Base-by-base conservation (phyloP, 2,329 filamentous ascomycete species). In the Purpureocillium lavendulum region DNA sequence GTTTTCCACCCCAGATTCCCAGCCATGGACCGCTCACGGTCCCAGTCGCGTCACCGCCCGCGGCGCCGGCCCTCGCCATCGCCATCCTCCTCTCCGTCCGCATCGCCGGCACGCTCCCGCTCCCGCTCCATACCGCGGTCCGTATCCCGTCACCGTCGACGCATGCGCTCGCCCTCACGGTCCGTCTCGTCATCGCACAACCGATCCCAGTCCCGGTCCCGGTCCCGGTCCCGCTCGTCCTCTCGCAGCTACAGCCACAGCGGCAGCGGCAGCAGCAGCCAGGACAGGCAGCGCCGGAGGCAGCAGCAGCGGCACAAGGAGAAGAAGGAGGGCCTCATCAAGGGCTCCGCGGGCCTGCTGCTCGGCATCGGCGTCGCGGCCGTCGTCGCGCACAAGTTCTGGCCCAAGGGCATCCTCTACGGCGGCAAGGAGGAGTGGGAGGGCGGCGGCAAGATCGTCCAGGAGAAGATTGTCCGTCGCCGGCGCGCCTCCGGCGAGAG, bases 341-440 rank as follows among this genome's bases (percentile, higher is more conserved):
- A 61, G 42, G 55, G 51, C 13, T 54, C 59, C 0, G 53, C 57
- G 12, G 45, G 56, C 10, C 47, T 62, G 17, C 44, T 63, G 24
- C 59, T 59, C 9, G 56, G 57, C 24, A 53, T 63, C 13, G 60
- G 59, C 26, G 50, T 62, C 26, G 58, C 58, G 17, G 52, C 58
- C 10, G 47, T 62, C 32, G 46, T 59, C 30, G 56, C 58, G 30
- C 57, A 57, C 45, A 59, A 57, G 39, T 47, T 59, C 45, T 63
- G 60, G 59, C 57, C 57, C 24, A 60, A 59, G 44, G 50, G 51
- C 6, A 44, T 51, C 32, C 28, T 53, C 15, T 47, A 57, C 39
- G 52, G 53, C 11, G 55, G 48, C 14, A 47, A 54, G 21, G 52
- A 59, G 10, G 49, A 56, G 14, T 60, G 58, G 57, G 54, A 55